phyloP scores from a whole-genome alignment of 2,329 filamentous ascomycete genomes.

The Nemania sp. region DNA sequence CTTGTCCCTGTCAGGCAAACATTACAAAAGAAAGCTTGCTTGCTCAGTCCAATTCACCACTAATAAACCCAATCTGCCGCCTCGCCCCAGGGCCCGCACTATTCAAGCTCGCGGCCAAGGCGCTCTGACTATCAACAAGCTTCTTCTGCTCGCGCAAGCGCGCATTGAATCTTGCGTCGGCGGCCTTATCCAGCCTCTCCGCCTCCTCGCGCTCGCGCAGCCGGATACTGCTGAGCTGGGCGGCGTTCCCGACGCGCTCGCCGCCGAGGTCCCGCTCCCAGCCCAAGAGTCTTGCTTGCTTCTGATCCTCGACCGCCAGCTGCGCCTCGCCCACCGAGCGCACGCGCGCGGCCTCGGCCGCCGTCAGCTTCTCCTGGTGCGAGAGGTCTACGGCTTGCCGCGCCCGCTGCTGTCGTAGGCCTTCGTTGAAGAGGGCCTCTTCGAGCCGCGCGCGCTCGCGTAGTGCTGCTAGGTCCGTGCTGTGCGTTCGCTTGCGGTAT shows the following conservation, averaged over 20 bases:
- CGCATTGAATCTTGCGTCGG: conserved; percentile 50
- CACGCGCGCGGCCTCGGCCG: conserved; percentile 49
- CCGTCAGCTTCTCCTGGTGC: conserved; percentile 53
- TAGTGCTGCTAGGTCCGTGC: conserved; percentile 49
- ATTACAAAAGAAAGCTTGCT: too few relatives aligned
- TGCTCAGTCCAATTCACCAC: conserved; percentile 44
- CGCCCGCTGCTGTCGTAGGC: conserved; percentile 43
- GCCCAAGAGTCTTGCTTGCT: conserved; percentile 50
- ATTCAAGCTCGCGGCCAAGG: conserved; percentile 43
- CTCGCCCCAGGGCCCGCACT: conserved; percentile 42
- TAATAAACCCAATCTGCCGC: conserved; percentile 60
- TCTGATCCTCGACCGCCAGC: conserved; percentile 48
- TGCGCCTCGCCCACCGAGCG: conserved; percentile 52
- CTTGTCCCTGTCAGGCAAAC: too few relatives aligned
- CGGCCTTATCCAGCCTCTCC: conserved; percentile 51
- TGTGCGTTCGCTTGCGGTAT: conserved; percentile 50
- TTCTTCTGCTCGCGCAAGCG: conserved; percentile 55
- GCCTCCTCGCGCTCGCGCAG: conserved; percentile 56
- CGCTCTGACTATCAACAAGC: conserved; percentile 51
- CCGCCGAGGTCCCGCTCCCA: conserved; percentile 53
- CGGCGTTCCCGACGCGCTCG: conserved; percentile 53
- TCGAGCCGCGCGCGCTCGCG: conserved; percentile 52
- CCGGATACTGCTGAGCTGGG: conserved; percentile 52
- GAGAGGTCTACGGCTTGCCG: conserved; percentile 44
- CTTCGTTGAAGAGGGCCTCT: conserved; percentile 46